A percentile compares a stretch with the other conserved stretches of the same genome.
Evolutionary conservation across 345 rosid genomes (phyloP).

Genomic region (Laguncularia racemosa): DNA sequence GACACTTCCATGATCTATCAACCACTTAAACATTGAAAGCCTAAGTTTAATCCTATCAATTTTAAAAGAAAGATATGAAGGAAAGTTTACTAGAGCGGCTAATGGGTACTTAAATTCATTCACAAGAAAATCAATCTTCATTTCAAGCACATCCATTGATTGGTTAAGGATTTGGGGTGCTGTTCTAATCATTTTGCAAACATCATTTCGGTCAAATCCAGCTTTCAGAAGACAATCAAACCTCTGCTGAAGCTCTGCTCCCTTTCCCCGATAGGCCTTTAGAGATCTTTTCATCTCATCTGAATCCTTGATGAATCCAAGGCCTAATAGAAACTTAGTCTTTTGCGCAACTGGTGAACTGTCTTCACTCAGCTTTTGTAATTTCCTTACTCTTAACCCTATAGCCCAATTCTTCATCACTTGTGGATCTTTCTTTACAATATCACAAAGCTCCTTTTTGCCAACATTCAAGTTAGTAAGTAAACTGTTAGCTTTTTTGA

Average conservation of each 20-base stretch:
- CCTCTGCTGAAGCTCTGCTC: slow-evolving; percentile 66
- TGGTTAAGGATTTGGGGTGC: slow-evolving; percentile 65
- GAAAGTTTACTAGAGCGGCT: slow-evolving; percentile 38
- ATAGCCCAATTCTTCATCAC: slow-evolving; percentile 35
- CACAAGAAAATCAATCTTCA: slow-evolving; percentile 46
- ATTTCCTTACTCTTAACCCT: slow-evolving; percentile 25
- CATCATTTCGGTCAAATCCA: slow-evolving; percentile 54
- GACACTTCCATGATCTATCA: slow-evolving; percentile 33
- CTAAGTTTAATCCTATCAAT: slow-evolving; percentile 44
- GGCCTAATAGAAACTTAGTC: slow-evolving; percentile 40
- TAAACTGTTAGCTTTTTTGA: slow-evolving; percentile 50
- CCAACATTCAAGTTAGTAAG: slow-evolving; percentile 39
- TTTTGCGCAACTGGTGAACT: slow-evolving; percentile 13
- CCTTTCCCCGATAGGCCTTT: slow-evolving; percentile 54
- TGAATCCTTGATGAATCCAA: slow-evolving; percentile 45
- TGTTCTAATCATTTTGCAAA: slow-evolving; percentile 35
- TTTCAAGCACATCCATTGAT: slow-evolving; percentile 34
- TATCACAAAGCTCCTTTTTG: slow-evolving; percentile 36
- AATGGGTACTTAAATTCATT: slow-evolving; percentile 47
- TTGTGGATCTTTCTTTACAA: slow-evolving; percentile 47
- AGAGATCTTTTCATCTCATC: slow-evolving; percentile 31
- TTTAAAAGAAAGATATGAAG: slow-evolving; percentile 41
- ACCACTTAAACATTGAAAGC: slow-evolving; percentile 61
- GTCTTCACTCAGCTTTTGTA: slow-evolving; percentile 26
- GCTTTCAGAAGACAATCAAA: slow-evolving; percentile 57